A percentile compares a stretch with the other conserved stretches of the same genome.
Conservation (phyloP, 2,329 filamentous ascomycete genomes). For the Aureobasidium sp. region DNA sequence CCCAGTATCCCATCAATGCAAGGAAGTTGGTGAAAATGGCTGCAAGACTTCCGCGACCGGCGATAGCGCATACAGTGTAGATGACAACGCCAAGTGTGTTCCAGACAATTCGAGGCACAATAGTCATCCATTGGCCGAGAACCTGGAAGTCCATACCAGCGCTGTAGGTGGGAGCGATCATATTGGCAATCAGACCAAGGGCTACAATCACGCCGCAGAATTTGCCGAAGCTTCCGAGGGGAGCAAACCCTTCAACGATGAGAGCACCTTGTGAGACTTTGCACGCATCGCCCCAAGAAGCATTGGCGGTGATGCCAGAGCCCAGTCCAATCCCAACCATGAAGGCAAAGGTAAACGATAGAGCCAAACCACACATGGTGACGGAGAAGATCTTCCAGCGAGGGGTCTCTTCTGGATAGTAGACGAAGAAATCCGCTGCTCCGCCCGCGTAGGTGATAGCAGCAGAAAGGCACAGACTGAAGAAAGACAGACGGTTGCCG, state of each 20-base stretch:
- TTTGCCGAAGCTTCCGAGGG: slow-evolving; percentile 68
- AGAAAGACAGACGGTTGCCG: slow-evolving; percentile 71
- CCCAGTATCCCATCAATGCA: slow-evolving; percentile 77
- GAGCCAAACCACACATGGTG: slow-evolving; percentile 61
- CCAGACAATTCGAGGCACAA: slow-evolving; percentile 70
- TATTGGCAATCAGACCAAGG: slow-evolving; percentile 71
- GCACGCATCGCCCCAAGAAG: slow-evolving; percentile 65
- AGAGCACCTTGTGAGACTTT: slow-evolving; percentile 67
- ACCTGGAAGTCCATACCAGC: slow-evolving; percentile 75
- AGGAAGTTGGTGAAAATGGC: slow-evolving; percentile 76
- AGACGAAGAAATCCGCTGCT: slow-evolving; percentile 75
- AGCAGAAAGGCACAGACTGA: slow-evolving; percentile 72
- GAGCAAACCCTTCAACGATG: slow-evolving; percentile 67
- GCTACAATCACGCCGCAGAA: slow-evolving; percentile 73
- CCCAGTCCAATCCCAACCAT: slow-evolving; percentile 69
- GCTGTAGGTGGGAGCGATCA: slow-evolving; percentile 70
- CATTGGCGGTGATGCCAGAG: slow-evolving; percentile 59
- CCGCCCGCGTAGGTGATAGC: slow-evolving; percentile 70
- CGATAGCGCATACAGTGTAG: slow-evolving; percentile 70
- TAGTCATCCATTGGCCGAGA: slow-evolving; percentile 63
- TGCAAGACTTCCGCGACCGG: slow-evolving; percentile 65
- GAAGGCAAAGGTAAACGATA: slow-evolving; percentile 68
- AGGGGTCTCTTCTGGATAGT: slow-evolving; percentile 63
- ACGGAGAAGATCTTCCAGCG: slow-evolving; percentile 61
- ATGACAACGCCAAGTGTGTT: slow-evolving; percentile 68